phyloP scores from a whole-genome alignment of 306 rosid genomes.

The Lotus japonicus region DNA sequence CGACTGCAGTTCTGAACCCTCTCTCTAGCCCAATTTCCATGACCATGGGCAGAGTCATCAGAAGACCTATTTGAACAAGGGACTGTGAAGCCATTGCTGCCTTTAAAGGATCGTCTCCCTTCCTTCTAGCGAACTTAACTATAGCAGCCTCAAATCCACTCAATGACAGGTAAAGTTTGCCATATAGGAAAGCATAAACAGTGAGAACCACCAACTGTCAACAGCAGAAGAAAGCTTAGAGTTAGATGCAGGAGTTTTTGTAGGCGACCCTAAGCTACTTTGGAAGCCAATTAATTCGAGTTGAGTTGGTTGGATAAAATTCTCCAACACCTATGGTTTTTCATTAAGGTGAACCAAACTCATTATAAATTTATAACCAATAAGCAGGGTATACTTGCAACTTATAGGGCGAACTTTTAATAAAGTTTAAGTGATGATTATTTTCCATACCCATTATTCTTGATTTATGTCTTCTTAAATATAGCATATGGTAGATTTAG shows the following conservation, averaged over 20 bases:
- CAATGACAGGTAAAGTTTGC: conserved; percentile 77
- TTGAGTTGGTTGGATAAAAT: neutral
- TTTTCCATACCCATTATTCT: conserved; percentile 5
- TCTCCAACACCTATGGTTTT: too few relatives aligned
- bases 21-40: conserved; percentile 99
- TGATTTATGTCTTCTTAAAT: neutral
- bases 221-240: conserved; percentile 25
- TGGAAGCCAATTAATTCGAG: neutral
- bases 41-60: conserved; percentile 91
- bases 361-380: neutral
- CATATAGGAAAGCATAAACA: conserved; percentile 76
- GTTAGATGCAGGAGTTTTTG: neutral
- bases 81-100: conserved; percentile 90
- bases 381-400: too few relatives aligned
- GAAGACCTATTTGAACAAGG: conserved; percentile 77
- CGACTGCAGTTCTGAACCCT: conserved; percentile 81
- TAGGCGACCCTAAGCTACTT: neutral
- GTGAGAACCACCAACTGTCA: conserved; percentile 70
- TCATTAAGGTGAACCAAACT: neutral
- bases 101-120: conserved; percentile 56
- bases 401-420: neutral
- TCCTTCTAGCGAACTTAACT: conserved; percentile 48
- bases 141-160: conserved; percentile 84
- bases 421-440: neutral
- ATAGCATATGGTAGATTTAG: neutral